phyloP scores from a whole-genome alignment of 345 rosid genomes.

The Citrus medica region DNA sequence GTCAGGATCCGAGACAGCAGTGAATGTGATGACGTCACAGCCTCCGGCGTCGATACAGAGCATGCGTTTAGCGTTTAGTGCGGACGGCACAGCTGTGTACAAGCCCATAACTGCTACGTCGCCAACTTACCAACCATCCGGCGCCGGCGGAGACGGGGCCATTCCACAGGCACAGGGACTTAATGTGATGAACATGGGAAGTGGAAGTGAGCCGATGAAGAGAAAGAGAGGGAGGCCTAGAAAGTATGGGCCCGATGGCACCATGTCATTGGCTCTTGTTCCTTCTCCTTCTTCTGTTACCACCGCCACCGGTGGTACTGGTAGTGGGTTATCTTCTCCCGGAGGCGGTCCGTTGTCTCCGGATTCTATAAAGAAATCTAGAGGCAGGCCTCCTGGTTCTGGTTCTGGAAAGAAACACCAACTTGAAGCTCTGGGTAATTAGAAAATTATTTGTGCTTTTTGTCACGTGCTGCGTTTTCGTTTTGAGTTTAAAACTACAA shows the following conservation, averaged over 20 bases:
- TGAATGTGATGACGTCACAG: slow-evolving; percentile 32
- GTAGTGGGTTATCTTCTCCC: slow-evolving; percentile 29
- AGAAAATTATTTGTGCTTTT: not conserved
- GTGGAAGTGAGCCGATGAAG: slow-evolving; percentile 35
- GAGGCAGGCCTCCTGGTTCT: slow-evolving; percentile 96
- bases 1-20: slow-evolving; percentile 61
- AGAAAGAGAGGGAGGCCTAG: slow-evolving; percentile 73
- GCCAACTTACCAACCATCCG: slow-evolving; percentile 29
- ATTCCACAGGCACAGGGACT: slow-evolving; percentile 20
- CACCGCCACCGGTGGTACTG: not conserved
- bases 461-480: slow-evolving; percentile 19
- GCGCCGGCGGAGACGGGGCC: slow-evolving; percentile 12
- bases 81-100: slow-evolving; percentile 48
- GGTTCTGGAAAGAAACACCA: slow-evolving; percentile 58
- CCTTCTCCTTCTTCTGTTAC: slow-evolving; percentile 22
- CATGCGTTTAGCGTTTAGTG: slow-evolving; percentile 49
- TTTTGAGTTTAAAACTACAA: not conserved
- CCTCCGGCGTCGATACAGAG: slow-evolving; percentile 36
- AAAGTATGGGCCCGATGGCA: slow-evolving; percentile 63
- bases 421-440: slow-evolving; percentile 54
- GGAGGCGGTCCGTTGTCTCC: slow-evolving; percentile 19
- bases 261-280: slow-evolving; percentile 37
- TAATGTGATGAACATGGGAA: slow-evolving; percentile 27
- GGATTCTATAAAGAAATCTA: slow-evolving; percentile 51
- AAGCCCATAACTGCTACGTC: slow-evolving; percentile 35